These are phyloP conservation scores for Talaromyces sp. DNA, from an alignment of 2,329 filamentous ascomycete species.

Conservation along the genomic window DNA sequence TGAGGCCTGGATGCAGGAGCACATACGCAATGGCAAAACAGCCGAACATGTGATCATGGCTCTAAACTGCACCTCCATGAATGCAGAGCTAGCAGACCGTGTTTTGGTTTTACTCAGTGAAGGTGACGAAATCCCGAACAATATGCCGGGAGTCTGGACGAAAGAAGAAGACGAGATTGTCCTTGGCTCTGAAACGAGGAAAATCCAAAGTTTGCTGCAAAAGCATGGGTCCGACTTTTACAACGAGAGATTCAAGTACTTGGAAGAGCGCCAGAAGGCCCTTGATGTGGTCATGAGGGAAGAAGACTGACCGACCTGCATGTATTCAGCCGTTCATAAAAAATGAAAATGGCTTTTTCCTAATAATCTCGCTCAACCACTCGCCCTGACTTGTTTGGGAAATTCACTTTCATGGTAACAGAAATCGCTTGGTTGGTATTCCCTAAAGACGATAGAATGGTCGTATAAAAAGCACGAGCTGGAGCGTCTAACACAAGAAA, in stretches of 20 bases:
- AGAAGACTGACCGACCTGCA: background rate
- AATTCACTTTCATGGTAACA: background rate
- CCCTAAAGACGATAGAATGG: background rate
- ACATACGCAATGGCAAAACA: slow-evolving; percentile 23
- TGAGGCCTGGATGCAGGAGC: slow-evolving; percentile 33
- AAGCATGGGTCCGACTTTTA: slow-evolving; percentile 40
- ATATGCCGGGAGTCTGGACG: slow-evolving; percentile 44
- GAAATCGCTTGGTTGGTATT: background rate
- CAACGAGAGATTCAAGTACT: slow-evolving; percentile 32
- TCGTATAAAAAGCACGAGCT: background rate
- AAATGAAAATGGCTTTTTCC: background rate
- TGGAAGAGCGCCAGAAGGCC: slow-evolving; percentile 13
- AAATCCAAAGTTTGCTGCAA: slow-evolving; percentile 28
- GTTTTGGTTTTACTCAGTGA: slow-evolving; percentile 26
- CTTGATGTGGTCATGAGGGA: background rate
- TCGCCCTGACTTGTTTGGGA: background rate
- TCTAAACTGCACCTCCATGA: slow-evolving; percentile 36
- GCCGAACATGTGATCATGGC: slow-evolving; percentile 27
- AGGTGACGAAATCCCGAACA: slow-evolving; percentile 31
- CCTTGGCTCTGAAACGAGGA: slow-evolving; percentile 25
- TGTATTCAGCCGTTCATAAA: background rate
- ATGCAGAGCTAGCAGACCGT: slow-evolving; percentile 29
- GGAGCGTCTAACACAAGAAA: background rate
- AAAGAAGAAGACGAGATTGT: slow-evolving; percentile 37
- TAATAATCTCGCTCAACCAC: background rate